These are phyloP conservation scores for Fraxinus albicans DNA, from an alignment of 305 asterid species.

Conservation along the genomic window DNA sequence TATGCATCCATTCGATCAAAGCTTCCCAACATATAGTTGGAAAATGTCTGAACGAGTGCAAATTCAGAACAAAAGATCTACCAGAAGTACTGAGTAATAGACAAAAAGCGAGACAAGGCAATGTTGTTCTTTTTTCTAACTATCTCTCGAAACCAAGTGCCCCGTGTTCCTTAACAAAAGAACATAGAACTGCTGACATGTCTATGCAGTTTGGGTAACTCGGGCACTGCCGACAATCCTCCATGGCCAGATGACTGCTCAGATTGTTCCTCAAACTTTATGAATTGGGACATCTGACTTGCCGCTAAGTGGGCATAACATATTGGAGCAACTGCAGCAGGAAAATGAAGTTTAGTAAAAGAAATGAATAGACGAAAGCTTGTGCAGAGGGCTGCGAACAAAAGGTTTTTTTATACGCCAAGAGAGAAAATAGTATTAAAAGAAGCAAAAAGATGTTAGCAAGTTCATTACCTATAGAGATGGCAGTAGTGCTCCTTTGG, in stretches of 20 bases:
- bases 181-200: conserved; percentile 49
- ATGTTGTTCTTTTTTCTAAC: not conserved
- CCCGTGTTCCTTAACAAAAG: conserved; percentile 46
- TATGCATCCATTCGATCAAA: not conserved
- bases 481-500: conserved; percentile 75
- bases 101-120: not conserved
- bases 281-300: conserved; percentile 54
- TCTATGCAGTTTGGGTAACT: conserved; percentile 41
- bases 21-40: not conserved
- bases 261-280: conserved; percentile 57
- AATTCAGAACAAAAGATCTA: not conserved
- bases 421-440: not conserved
- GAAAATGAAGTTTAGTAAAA: not conserved
- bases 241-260: conserved; percentile 52
- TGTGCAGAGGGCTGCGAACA: not conserved
- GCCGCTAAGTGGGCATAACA: conserved; percentile 80
- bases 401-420: not conserved
- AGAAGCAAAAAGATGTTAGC: not conserved
- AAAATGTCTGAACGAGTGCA: not conserved
- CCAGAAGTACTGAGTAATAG: not conserved
- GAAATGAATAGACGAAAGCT: not conserved
- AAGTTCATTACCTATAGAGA: conserved; percentile 61
- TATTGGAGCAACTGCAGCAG: conserved; percentile 61
- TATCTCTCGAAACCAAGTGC: not conserved
- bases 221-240: conserved; percentile 39